A percentile compares a stretch with the other conserved stretches of the same genome.
phyloP scores from a whole-genome alignment of 140 eudicot species.

The Senecio squalidus region DNA sequence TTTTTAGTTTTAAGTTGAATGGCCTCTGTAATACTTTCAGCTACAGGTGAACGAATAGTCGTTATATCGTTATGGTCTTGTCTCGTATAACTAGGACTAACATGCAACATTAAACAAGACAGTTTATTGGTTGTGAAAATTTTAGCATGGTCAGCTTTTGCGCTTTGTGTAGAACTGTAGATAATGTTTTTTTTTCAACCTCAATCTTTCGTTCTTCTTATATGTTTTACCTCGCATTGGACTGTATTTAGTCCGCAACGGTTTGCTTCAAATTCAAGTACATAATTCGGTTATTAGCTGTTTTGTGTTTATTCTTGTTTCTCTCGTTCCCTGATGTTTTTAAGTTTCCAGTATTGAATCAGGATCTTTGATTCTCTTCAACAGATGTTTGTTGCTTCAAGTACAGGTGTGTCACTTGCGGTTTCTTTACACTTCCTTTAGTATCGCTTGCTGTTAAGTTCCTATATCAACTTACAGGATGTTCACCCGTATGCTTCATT shows the following conservation, averaged over 20 bases:
- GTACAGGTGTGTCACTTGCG: slow-evolving; percentile 53
- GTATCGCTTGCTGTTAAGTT: background rate
- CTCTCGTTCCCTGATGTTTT: slow-evolving; percentile 6
- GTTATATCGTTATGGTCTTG: slow-evolving; percentile 2
- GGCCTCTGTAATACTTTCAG: background rate
- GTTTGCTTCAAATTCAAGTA: background rate
- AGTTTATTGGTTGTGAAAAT: background rate
- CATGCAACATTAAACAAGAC: slow-evolving; percentile 4
- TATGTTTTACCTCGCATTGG: background rate
- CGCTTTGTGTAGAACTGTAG: slow-evolving; percentile 6
- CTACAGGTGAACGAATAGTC: background rate
- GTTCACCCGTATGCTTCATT: slow-evolving; percentile 62
- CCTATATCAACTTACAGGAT: slow-evolving; percentile 36
- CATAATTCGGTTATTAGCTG: background rate
- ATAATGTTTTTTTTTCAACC: background rate
- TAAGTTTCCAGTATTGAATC: slow-evolving; percentile 43
- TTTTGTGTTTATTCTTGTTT: background rate
- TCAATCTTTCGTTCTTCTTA: background rate
- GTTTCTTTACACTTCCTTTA: slow-evolving; percentile 9
- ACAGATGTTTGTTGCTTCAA: slow-evolving; percentile 78
- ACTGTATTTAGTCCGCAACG: background rate
- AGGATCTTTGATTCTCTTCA: slow-evolving; percentile 74
- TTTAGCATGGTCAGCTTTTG: background rate
- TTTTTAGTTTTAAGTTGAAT: background rate
- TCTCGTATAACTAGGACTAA: background rate